A percentile compares a stretch with the other conserved stretches of the same genome.
phyloP scores from a whole-genome alignment of 140 eudicot species.

The Ambrosia hybrid region DNA sequence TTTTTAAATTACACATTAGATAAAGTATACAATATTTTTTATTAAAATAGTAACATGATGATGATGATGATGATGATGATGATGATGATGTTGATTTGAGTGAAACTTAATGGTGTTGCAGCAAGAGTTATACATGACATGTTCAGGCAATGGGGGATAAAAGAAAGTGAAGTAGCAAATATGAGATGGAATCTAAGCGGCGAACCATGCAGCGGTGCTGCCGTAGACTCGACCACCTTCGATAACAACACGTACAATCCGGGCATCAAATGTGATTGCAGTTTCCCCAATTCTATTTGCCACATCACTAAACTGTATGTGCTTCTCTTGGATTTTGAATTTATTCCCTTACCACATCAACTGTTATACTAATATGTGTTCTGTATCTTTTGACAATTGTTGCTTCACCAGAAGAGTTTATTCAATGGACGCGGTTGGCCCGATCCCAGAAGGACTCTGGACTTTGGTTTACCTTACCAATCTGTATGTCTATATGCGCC shows the following conservation, averaged over 20 bases:
- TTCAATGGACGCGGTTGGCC: conserved; percentile 48
- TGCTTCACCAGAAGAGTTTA: conserved; percentile 50
- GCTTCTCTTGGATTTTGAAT: not conserved
- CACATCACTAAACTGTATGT: conserved; percentile 62
- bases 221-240: conserved; percentile 36
- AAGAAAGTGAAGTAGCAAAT: conserved; percentile 10
- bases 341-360: not conserved
- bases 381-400: not conserved
- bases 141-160: conserved; percentile 50
- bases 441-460: conserved; percentile 81
- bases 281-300: conserved; percentile 42
- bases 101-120: conserved; percentile 26
- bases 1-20: no score
- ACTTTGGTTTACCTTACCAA: conserved; percentile 55
- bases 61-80: no score
- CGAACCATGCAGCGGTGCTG: conserved; percentile 70
- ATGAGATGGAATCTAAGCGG: conserved; percentile 71
- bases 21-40: no score
- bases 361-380: not conserved
- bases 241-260: conserved; percentile 31
- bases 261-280: conserved; percentile 64
- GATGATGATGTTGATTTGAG: not conserved
- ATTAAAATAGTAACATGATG: not conserved
- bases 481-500: conserved; percentile 44
- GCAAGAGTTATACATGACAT: conserved; percentile 47